phyloP scores from a whole-genome alignment of 176 grass and related monocot species.

The Puccinellia tenuiflora region DNA sequence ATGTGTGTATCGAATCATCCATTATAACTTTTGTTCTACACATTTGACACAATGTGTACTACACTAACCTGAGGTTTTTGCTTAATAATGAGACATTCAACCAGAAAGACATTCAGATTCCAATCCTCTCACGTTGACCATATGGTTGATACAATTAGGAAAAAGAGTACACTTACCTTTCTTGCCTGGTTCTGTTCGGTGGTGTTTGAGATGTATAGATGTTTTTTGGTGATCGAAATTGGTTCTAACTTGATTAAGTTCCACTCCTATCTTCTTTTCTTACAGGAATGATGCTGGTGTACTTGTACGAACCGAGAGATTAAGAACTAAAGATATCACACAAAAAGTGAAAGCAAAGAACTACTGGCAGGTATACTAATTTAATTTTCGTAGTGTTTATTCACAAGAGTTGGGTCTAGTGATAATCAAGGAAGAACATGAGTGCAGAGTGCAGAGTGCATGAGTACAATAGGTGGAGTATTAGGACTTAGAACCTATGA shows the following conservation, averaged over 20 bases:
- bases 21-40: conserved; percentile 2
- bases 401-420: neutral
- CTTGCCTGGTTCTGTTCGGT: neutral
- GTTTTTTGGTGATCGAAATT: neutral
- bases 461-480: neutral
- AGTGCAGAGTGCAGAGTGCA: neutral
- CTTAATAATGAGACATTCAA: neutral
- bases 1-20: neutral
- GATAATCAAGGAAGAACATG: neutral
- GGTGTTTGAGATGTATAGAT: conserved; percentile 10
- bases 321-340: conserved; percentile 96
- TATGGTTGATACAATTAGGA: neutral
- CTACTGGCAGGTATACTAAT: conserved; percentile 79
- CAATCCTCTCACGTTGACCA: neutral
- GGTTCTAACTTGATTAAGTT: conserved; percentile 11
- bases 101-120: neutral
- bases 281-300: conserved; percentile 80
- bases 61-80: neutral
- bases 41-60: neutral
- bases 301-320: conserved; percentile 85
- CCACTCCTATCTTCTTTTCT: neutral
- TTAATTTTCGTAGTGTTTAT: conserved; percentile 1
- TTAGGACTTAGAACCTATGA: neutral
- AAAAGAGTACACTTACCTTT: neutral
- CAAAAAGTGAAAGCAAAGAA: conserved; percentile 94